phyloP scores from a whole-genome alignment of 1,284 basidiomycete genomes.

The Papiliotrema terrestris region DNA sequence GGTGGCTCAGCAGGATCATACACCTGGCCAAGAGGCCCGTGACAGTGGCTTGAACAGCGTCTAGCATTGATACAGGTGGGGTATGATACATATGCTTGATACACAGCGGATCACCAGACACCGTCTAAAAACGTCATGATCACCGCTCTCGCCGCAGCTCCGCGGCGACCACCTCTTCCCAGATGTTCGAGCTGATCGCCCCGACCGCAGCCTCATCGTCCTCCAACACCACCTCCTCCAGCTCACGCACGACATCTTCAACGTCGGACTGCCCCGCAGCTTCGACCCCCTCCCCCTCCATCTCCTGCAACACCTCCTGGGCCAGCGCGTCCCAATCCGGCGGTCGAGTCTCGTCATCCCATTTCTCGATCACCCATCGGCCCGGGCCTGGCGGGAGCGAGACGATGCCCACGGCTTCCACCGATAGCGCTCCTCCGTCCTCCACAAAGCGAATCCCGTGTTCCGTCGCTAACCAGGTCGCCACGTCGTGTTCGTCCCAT shows the following conservation, averaged over 20 bases:
- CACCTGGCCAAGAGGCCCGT: too few relatives aligned
- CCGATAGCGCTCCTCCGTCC: not conserved
- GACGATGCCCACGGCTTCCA: not conserved
- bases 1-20: too few relatives aligned
- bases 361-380: not conserved
- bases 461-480: slow-evolving; percentile 28
- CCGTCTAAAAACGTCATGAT: too few relatives aligned
- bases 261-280: not conserved
- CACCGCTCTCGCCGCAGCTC: too few relatives aligned
- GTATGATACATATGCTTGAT: too few relatives aligned
- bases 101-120: too few relatives aligned
- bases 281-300: not conserved
- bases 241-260: not conserved
- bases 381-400: too few relatives aligned
- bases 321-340: not conserved
- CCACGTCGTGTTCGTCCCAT: slow-evolving; percentile 22
- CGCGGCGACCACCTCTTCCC: too few relatives aligned
- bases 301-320: not conserved
- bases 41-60: too few relatives aligned
- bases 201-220: not conserved
- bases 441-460: slow-evolving; percentile 27
- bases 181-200: too few relatives aligned
- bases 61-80: too few relatives aligned
- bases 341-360: not conserved
- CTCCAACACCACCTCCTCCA: not conserved